Percentiles rank a stretch among this genome's conserved stretches.
phyloP scores from a whole-genome alignment of 2,329 filamentous ascomycete species.

The Claviceps sp. region DNA sequence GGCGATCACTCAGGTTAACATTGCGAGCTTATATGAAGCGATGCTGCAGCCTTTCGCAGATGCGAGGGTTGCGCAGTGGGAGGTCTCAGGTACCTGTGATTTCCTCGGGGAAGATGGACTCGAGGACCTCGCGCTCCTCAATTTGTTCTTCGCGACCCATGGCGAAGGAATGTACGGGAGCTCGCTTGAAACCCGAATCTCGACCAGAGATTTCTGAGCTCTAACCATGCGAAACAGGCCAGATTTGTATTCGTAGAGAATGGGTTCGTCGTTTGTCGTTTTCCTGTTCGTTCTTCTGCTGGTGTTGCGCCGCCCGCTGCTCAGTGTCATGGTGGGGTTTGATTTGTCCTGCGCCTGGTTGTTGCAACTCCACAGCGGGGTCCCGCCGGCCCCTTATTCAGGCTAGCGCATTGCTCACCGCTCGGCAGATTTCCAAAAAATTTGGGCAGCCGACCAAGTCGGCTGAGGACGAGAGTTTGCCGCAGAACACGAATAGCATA shows the following conservation, averaged over 20 bases:
- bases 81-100: constrained; percentile 56
- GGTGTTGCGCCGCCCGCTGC: not conserved
- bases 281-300: not conserved
- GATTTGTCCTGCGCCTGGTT: not conserved
- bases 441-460: constrained; percentile 3
- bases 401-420: constrained; percentile 18
- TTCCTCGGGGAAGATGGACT: constrained; percentile 96
- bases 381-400: constrained; percentile 7
- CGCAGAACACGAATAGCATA: not conserved
- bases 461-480: not conserved
- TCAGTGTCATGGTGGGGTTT: constrained; percentile 11
- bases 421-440: constrained; percentile 20
- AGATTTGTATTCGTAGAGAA: not conserved
- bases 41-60: not conserved
- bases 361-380: constrained; percentile 6
- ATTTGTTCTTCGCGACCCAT: constrained; percentile 77
- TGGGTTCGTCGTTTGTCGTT: not conserved
- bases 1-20: too few relatives aligned
- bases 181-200: not conserved
- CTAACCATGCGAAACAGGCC: not conserved
- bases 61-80: not conserved
- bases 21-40: too few relatives aligned
- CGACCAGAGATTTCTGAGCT: too few relatives aligned
- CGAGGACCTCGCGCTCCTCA: constrained; percentile 94
- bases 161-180: constrained; percentile 1